Conservation (phyloP, 768 basidiomycete species). For the Brasilioporus rufonigricans region DNA sequence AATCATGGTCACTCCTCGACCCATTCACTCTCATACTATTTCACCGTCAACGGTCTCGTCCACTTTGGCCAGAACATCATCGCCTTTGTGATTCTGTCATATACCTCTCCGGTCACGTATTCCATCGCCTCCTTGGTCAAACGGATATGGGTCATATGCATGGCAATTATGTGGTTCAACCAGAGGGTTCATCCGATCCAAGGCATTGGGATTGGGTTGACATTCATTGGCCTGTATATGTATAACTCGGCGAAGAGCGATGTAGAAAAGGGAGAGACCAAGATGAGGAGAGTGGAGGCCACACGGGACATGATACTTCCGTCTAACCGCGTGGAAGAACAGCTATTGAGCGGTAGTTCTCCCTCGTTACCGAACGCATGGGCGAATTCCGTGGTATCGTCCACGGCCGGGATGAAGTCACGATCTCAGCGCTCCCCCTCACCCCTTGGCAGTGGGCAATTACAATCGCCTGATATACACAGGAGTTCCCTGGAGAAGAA, state of each 20-base stretch:
- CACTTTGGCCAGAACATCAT: conserved; percentile 98
- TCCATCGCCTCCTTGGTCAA: conserved; percentile 98
- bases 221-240: conserved; percentile 90
- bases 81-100: conserved; percentile 93
- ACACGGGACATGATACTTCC: conserved; percentile 68
- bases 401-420: conserved; percentile 28
- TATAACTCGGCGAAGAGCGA: conserved; percentile 94
- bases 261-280: conserved; percentile 90
- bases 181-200: conserved; percentile 84
- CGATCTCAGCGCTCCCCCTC: conserved; percentile 12
- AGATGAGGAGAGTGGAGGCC: conserved; percentile 75
- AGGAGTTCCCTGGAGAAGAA: conserved; percentile 17
- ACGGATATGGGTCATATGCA: conserved; percentile 96
- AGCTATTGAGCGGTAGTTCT: conserved; percentile 44
- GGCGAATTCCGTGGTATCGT: conserved; percentile 7
- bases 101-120: conserved; percentile 97
- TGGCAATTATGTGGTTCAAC: conserved; percentile 95
- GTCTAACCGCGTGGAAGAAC: conserved; percentile 58
- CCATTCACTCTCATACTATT: conserved; percentile 74
- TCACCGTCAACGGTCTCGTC: conserved; percentile 91
- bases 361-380: conserved; percentile 17
- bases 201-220: conserved; percentile 85
- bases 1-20: conserved; percentile 44
- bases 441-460: neutral
- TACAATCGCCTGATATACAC: conserved; percentile 1